These are phyloP conservation scores for bread wheat (Triticum aestivum) DNA, from an alignment of 176 grass and related monocot species.

Conservation along the genomic window IWGSC_CS_RefSeq_v2.1 NC_057813.1:170363401-170363900, in stretches of 20 bases:
- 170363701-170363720: not conserved
- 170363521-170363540: constrained; percentile 65
- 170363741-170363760: not conserved
- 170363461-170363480: not conserved
- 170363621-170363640: not conserved
- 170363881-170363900: not conserved
- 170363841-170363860: not conserved
- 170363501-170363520: constrained; percentile 77
- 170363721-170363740: not conserved
- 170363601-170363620: constrained; percentile 62
- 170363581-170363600: constrained; percentile 76
- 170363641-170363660: not conserved
- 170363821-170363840: not conserved
- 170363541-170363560: constrained; percentile 73
- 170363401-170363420: not conserved
- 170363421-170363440: not conserved
- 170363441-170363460: not conserved
- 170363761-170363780: not conserved
- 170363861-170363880: not conserved
- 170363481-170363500: not conserved
- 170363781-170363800: not conserved
- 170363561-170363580: constrained; percentile 60
- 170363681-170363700: not conserved
- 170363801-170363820: not conserved
- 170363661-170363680: not conserved